phyloP scores from a whole-genome alignment of 257 asterid species.

The Plantago ovata region DNA sequence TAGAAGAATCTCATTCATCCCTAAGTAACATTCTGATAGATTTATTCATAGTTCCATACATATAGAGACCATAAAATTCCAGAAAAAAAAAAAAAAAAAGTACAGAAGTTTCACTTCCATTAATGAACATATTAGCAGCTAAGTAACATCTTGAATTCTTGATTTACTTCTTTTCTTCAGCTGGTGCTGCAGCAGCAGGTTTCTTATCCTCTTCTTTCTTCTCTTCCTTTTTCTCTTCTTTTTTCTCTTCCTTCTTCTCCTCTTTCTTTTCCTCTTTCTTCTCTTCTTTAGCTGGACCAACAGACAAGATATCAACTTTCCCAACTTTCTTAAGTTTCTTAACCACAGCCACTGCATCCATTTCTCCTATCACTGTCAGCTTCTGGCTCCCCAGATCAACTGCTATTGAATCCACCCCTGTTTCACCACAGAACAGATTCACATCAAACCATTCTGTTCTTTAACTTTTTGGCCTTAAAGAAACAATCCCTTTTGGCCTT shows the following conservation, averaged over 20 bases:
- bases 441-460: neutral
- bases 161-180: conserved; percentile 16
- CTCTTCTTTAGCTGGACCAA: conserved; percentile 55
- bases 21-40: too few relatives aligned
- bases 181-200: too few relatives aligned
- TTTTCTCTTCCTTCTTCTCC: conserved; percentile 24
- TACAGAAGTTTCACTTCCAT: too few relatives aligned
- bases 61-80: too few relatives aligned
- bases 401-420: conserved; percentile 62
- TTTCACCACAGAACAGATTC: neutral
- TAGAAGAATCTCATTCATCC: too few relatives aligned
- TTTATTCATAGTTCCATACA: too few relatives aligned
- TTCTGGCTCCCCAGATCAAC: conserved; percentile 50
- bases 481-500: neutral
- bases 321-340: conserved; percentile 58
- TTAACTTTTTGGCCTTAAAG: neutral
- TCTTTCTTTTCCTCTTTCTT: conserved; percentile 38
- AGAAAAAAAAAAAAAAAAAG: too few relatives aligned
- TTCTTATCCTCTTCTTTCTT: neutral
- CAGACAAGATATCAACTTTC: conserved; percentile 42
- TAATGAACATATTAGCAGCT: too few relatives aligned
- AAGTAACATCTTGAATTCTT: too few relatives aligned
- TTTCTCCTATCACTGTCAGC: conserved; percentile 55
- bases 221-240: neutral
- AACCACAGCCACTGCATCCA: conserved; percentile 61